phyloP scores from a whole-genome alignment of 495 filamentous ascomycete genomes.

The Neurospora africana region DNA sequence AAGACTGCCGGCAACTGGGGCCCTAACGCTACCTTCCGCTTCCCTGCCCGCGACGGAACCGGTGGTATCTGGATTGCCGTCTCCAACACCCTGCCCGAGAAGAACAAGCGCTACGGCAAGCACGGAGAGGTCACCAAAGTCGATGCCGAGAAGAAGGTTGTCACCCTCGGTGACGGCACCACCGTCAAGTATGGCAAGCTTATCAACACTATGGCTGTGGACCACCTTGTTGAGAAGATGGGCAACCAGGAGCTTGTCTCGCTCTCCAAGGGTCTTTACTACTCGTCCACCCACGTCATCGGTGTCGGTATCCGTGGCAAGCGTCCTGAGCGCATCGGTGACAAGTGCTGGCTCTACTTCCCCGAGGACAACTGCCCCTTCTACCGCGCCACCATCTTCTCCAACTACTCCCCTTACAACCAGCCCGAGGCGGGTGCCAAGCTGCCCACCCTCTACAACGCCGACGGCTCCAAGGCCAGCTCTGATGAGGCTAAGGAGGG shows the following conservation, averaged over 20 bases:
- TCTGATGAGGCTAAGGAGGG: slow-evolving; percentile 62
- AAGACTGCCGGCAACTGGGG: slow-evolving; percentile 98
- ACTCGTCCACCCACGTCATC: slow-evolving; percentile 94
- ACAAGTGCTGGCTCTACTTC: slow-evolving; percentile 99
- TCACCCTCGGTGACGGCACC: slow-evolving; percentile 73
- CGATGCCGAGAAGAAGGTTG: slow-evolving; percentile 71
- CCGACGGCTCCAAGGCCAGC: slow-evolving; percentile 68
- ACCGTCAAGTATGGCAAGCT: slow-evolving; percentile 89
- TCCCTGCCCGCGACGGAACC: slow-evolving; percentile 90
- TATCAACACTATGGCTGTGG: slow-evolving; percentile 92
- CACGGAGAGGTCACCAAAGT: slow-evolving; percentile 76
- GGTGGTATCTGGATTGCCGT: slow-evolving; percentile 99
- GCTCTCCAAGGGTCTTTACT: slow-evolving; percentile 88
- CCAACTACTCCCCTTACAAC: slow-evolving; percentile 99
- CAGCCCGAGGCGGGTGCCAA: slow-evolving; percentile 74
- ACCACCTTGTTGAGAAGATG: slow-evolving; percentile 79
- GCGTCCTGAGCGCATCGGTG: slow-evolving; percentile 92
- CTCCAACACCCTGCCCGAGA: slow-evolving; percentile 80
- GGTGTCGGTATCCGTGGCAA: slow-evolving; percentile 88
- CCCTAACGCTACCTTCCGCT: slow-evolving; percentile 96
- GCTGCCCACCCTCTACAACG: slow-evolving; percentile 76
- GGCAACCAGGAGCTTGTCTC: slow-evolving; percentile 70
- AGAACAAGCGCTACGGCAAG: slow-evolving; percentile 84
- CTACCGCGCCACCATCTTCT: slow-evolving; percentile 99
- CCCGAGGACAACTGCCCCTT: slow-evolving; percentile 98